Percentiles rank a stretch among this genome's conserved stretches.
Conservation (phyloP, 495 filamentous ascomycete genomes). For the Haplographium delicatum region DNA sequence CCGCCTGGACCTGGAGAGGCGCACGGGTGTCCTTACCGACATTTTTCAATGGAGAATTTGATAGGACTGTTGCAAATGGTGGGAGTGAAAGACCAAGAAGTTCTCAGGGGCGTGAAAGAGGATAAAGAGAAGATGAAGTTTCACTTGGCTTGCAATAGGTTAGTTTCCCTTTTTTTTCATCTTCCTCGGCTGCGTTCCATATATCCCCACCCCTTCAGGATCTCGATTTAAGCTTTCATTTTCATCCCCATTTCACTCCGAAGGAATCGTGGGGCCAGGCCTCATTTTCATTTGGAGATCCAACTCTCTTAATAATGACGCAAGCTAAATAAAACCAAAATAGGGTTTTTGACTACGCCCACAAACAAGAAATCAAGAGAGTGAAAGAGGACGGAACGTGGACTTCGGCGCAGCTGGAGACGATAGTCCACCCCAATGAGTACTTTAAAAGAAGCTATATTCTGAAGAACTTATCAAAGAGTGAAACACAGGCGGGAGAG, state of each 20-base stretch:
- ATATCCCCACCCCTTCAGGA: no score
- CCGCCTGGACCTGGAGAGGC: slow-evolving; percentile 77
- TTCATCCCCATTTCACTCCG: no score
- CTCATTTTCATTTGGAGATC: no score
- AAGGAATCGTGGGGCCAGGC: no score
- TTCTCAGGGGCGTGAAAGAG: slow-evolving; percentile 76
- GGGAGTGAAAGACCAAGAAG: slow-evolving; percentile 70
- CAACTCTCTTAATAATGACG: neutral
- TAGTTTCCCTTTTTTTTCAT: slow-evolving; percentile 1
- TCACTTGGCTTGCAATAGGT: slow-evolving; percentile 87
- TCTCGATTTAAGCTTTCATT: no score
- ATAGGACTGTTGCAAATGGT: slow-evolving; percentile 62
- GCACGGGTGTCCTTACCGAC: slow-evolving; percentile 94
- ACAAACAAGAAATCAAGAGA: slow-evolving; percentile 81
- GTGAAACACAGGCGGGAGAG: slow-evolving; percentile 26
- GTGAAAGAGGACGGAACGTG: slow-evolving; percentile 79
- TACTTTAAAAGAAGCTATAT: slow-evolving; percentile 94
- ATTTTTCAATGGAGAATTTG: slow-evolving; percentile 85
- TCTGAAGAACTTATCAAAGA: slow-evolving; percentile 63
- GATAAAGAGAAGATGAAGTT: slow-evolving; percentile 85
- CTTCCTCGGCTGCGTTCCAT: neutral
- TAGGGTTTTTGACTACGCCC: slow-evolving; percentile 80
- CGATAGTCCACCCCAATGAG: slow-evolving; percentile 95
- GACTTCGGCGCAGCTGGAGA: slow-evolving; percentile 79
- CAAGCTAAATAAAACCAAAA: neutral